A percentile compares a stretch with the other conserved stretches of the same genome.
Conservation (phyloP, 2,329 filamentous ascomycete species). For the Aspergillus uvarum region DNA sequence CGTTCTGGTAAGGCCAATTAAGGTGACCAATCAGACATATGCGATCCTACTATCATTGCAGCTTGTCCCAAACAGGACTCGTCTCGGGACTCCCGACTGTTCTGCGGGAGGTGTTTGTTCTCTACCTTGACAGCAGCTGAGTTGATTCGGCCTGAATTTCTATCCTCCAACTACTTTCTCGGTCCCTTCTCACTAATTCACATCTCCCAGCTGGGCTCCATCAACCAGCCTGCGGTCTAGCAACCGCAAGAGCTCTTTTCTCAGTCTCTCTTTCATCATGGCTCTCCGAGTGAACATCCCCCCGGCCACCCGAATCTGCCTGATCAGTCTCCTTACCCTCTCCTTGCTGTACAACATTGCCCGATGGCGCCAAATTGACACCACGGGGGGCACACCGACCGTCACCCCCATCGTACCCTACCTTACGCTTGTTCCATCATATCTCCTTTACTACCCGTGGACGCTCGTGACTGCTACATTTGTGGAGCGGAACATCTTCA, state of each 20-base stretch:
- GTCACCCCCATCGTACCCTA: conserved; percentile 72
- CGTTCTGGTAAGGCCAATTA: neutral
- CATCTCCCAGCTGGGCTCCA: conserved; percentile 11
- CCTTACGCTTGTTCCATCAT: conserved; percentile 79
- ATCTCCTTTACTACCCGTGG: conserved; percentile 88
- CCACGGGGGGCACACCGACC: conserved; percentile 46
- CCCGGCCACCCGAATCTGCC: conserved; percentile 79
- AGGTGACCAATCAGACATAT: conserved; percentile 14
- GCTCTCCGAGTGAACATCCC: conserved; percentile 85
- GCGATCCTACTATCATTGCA: conserved; percentile 8
- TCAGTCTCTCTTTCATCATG: conserved; percentile 54
- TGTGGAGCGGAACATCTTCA: conserved; percentile 91
- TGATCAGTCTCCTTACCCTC: conserved; percentile 72
- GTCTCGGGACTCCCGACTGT: neutral
- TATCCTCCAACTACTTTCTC: conserved; percentile 1
- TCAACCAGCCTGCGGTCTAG: conserved; percentile 22
- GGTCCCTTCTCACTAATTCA: conserved; percentile 1
- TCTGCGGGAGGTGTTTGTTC: too few relatives aligned
- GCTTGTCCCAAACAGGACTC: conserved; percentile 4
- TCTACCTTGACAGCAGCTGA: too few relatives aligned
- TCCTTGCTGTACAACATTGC: conserved; percentile 74
- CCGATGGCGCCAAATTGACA: conserved; percentile 65
- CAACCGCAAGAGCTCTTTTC: conserved; percentile 20
- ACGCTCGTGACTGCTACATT: conserved; percentile 82
- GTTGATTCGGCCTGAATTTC: conserved; percentile 7